Evolutionary conservation across 2,329 filamentous ascomycete species (phyloP).

Genomic region (Aschersonia sp.): DNA sequence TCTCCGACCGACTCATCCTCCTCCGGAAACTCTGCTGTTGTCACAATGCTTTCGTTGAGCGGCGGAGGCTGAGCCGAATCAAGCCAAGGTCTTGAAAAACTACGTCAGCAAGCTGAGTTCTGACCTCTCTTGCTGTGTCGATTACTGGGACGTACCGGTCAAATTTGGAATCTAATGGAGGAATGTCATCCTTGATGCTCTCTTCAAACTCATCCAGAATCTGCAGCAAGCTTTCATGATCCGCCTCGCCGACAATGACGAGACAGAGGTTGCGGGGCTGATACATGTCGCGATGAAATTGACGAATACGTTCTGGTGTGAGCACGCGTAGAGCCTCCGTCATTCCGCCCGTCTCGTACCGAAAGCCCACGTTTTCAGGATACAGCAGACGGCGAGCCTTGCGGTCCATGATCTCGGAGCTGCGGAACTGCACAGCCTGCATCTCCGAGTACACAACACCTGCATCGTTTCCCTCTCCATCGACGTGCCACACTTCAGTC

Average conservation of each 20-base stretch:
- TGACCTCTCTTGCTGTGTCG: neutral
- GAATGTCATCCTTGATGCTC: constrained; percentile 70
- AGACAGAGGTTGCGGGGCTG: constrained; percentile 91
- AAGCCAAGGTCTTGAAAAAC: constrained; percentile 56
- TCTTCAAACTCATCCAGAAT: constrained; percentile 83
- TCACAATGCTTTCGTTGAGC: constrained; percentile 56
- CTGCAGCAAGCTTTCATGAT: constrained; percentile 64
- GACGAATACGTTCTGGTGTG: constrained; percentile 79
- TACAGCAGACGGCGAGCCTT: constrained; percentile 69
- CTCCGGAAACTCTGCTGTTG: constrained; percentile 83
- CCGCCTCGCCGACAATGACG: constrained; percentile 80
- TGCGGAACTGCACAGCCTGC: constrained; percentile 84
- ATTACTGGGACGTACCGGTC: constrained; percentile 31
- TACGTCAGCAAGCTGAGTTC: neutral
- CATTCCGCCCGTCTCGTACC: constrained; percentile 97
- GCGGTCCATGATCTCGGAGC: constrained; percentile 76
- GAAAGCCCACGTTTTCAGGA: constrained; percentile 78
- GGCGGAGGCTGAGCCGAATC: constrained; percentile 68
- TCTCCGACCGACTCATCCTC: constrained; percentile 92
- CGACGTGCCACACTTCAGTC: constrained; percentile 92
- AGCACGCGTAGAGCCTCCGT: constrained; percentile 79
- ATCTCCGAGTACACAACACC: constrained; percentile 98
- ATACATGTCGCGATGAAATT: constrained; percentile 94
- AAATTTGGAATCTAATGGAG: constrained; percentile 60
- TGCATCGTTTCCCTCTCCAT: constrained; percentile 86